Evolutionary conservation across 1,284 basidiomycete genomes (phyloP).

Genomic region (Naganishia cerealis): DNA sequence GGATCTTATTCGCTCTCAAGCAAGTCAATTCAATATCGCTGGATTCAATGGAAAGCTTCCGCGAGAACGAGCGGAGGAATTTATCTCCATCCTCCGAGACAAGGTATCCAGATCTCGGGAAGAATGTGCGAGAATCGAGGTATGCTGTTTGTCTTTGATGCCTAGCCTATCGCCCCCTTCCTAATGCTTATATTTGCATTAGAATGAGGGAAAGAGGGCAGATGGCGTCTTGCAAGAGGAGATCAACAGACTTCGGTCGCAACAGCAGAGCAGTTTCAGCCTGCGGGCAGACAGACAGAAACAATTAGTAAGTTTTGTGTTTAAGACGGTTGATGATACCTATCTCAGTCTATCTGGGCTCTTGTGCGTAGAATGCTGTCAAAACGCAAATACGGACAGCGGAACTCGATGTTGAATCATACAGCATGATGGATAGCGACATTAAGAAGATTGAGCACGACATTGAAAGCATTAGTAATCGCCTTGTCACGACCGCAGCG

Average conservation of each 20-base stretch:
- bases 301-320: constrained; percentile 38
- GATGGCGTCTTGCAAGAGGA: constrained; percentile 40
- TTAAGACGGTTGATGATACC: neutral
- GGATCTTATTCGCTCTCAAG: constrained; percentile 68
- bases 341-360: neutral
- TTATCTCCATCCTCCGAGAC: constrained; percentile 3
- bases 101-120: constrained; percentile 2
- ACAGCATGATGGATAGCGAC: constrained; percentile 62
- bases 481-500: constrained; percentile 62
- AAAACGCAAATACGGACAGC: constrained; percentile 3
- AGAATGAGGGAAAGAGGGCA: constrained; percentile 36
- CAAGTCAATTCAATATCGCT: constrained; percentile 67
- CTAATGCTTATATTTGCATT: neutral
- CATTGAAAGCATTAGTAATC: constrained; percentile 66
- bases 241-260: constrained; percentile 40
- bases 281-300: constrained; percentile 34
- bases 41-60: constrained; percentile 61
- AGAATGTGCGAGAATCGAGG: constrained; percentile 7
- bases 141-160: neutral
- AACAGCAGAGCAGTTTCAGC: constrained; percentile 40
- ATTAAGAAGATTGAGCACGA: constrained; percentile 64
- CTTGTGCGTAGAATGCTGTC: neutral
- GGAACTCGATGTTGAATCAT: constrained; percentile 58
- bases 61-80: constrained; percentile 13
- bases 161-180: neutral